A percentile compares a stretch with the other conserved stretches of the same genome.
These are phyloP conservation scores for Metschnikowia amazonensis DNA, from an alignment of 805 yeast genomes.

Conservation along the genomic window DNA sequence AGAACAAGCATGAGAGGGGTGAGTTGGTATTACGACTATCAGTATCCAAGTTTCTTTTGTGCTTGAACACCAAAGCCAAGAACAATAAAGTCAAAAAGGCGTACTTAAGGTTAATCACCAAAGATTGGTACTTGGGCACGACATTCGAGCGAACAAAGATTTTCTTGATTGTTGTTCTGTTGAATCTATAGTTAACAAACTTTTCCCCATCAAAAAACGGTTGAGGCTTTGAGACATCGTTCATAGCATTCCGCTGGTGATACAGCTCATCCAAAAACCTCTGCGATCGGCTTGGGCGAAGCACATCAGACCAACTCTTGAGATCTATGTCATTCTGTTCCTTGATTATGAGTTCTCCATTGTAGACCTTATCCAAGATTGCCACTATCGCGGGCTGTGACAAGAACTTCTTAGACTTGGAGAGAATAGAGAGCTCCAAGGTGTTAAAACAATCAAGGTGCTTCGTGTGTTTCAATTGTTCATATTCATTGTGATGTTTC, in stretches of 20 bases:
- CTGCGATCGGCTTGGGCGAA: constrained; percentile 1
- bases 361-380: constrained; percentile 47
- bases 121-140: constrained; percentile 41
- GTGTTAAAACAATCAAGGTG: constrained; percentile 37
- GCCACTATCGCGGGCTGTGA: constrained; percentile 50
- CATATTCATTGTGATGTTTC: constrained; percentile 21
- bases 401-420: constrained; percentile 50
- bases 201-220: constrained; percentile 14
- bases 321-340: constrained; percentile 25
- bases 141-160: constrained; percentile 28
- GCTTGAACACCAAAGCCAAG: constrained; percentile 27
- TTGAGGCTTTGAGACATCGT: constrained; percentile 5
- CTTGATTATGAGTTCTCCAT: constrained; percentile 45
- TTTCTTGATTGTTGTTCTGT: constrained; percentile 29
- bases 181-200: constrained; percentile 30
- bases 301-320: constrained; percentile 4
- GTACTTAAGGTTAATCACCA: constrained; percentile 36
- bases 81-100: constrained; percentile 29
- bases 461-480: constrained; percentile 17
- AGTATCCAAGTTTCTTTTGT: constrained; percentile 13
- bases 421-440: constrained; percentile 48
- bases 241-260: background rate
- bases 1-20: constrained; percentile 35
- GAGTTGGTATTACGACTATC: constrained; percentile 3
- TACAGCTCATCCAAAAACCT: background rate